Base-by-base conservation (phyloP, 805 yeast genomes). In the Isabelozyma pseudorhagii region DNA sequence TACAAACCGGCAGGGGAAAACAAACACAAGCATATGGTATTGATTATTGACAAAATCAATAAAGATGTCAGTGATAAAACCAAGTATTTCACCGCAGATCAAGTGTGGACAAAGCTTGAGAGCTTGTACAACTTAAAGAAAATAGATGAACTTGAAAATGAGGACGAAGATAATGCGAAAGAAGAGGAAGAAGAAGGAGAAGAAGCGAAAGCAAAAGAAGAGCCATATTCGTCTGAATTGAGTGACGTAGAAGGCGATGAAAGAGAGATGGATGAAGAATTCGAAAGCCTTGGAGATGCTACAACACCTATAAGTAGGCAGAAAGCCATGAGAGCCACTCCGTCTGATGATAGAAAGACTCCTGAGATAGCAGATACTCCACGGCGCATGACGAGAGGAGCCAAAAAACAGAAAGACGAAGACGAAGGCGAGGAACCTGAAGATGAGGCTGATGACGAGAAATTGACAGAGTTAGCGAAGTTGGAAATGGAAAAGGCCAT, bases 1-100 rank as follows among this genome's bases (percentile, higher is more conserved):
- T 76, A 73, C 67, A 84, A 83, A 61, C 94, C 94, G 0, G 84
- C 83, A 0, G 96, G 96, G 1, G 60, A 62, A 31, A 59, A 71
- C 47, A 77, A 73, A 47, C 74, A 77, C 49, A 67, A 69, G 56
- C 71, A 78, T 51, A 64, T 79, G 68, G 63, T 62, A 36, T 58
- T 67, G 55, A 67, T 82, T 64, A 50, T 77, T 60, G 63, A 71
- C 54, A 56, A 67, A 45, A 61, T 80, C 57, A 57, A 71, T 63
- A 53, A 69, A 56, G 51, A 65, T 40, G 45, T 53, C 59, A 42
- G 53, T 42, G 46, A 53, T 18, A 52, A 54, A 11, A 54, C 45
- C 38, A 47, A 48, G 34, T 58, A 56, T 34, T 67, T 80, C 48
- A 71, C 81, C 1, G 74, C 79, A 0, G 59, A 60, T 2, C 85